Percentiles rank a stretch among this genome's conserved stretches.
phyloP scores from a whole-genome alignment of 306 rosid species.

The Morella rubra region DNA sequence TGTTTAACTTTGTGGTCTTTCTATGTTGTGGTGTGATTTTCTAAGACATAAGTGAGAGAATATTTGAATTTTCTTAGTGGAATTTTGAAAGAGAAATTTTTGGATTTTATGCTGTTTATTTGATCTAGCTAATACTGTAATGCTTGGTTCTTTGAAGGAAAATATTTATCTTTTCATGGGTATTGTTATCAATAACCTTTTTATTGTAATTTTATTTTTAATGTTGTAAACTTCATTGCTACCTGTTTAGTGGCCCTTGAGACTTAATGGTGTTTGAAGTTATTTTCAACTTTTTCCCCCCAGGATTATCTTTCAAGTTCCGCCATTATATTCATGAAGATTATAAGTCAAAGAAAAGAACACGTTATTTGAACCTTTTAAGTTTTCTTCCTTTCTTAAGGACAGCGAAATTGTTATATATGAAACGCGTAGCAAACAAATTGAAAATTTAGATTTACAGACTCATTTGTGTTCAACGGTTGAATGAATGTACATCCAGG shows the following conservation, averaged over 20 bases:
- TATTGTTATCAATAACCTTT: not conserved
- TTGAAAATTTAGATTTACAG: no score
- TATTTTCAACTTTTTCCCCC: not conserved
- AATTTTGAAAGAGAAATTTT: not conserved
- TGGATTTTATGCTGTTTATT: not conserved
- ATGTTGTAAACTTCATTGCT: not conserved
- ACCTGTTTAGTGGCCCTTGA: not conserved
- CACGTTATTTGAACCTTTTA: not conserved
- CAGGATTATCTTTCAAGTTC: not conserved
- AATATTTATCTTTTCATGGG: not conserved
- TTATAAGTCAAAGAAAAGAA: not conserved
- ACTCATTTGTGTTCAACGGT: not conserved
- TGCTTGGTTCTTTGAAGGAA: not conserved
- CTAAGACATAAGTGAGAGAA: not conserved
- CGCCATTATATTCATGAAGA: not conserved
- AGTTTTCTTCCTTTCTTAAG: not conserved
- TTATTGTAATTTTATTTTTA: not conserved
- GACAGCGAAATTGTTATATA: not conserved
- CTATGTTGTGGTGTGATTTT: not conserved
- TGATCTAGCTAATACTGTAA: not conserved
- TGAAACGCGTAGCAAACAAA: not conserved
- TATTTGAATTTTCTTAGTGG: not conserved
- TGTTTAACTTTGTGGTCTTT: conserved; percentile 6
- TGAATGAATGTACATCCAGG: not conserved
- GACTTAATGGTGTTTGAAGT: not conserved